Evolutionary conservation across 257 asterid genomes (phyloP), one percentile per base, ranked within the genome.

Genomic region (Sherardia arvensis): DNA sequence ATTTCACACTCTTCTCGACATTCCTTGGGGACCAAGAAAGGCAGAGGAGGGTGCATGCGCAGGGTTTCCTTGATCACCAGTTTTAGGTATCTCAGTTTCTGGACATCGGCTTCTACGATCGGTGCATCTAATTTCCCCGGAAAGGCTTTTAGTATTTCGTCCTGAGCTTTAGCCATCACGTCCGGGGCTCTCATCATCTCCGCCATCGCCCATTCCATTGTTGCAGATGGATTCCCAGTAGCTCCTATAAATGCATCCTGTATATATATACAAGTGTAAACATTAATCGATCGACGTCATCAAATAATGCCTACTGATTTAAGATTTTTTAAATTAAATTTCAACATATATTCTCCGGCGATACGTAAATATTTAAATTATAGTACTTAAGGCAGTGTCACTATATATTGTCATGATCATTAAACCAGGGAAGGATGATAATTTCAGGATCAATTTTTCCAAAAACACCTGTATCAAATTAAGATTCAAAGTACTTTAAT

Each of bases 111-210:
- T 10, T 66, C 71, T 9, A 27, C 21, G 1, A 66, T 47, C 4
- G 34, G 34, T 30, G 4, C 38, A 1, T 26, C 38, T 29, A n/a
- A n/a, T n/a, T 33, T 56, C 8, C 22, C 28, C 3, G n/a, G 28
- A 10, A 27, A 66, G 5, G 47, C 15, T 4, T 66, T 15, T n/a
- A 64, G n/a, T 27, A 57, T 28, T 26, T 66, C 71, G 1, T 33
- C 14, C 9, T 66, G 71, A 18, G 64, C 64, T 17, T 29, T 55
- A 11, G 61, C 54, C 71, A 66, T 56, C 2, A 66, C 64, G 0
- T 40, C 23, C 4, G 71, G 71, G 15, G 56, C 21, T 5, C n/a
- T 66, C 25, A 56, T 28, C 63, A 66, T 30, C 43, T 66, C 71
- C 2, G 64, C 18, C 64, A 66, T 55, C 10, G 55, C 71, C 71